Evolutionary conservation across 108 stramenopile genomes (phyloP).

Genomic region (Skeletonema marinoi): DNA sequence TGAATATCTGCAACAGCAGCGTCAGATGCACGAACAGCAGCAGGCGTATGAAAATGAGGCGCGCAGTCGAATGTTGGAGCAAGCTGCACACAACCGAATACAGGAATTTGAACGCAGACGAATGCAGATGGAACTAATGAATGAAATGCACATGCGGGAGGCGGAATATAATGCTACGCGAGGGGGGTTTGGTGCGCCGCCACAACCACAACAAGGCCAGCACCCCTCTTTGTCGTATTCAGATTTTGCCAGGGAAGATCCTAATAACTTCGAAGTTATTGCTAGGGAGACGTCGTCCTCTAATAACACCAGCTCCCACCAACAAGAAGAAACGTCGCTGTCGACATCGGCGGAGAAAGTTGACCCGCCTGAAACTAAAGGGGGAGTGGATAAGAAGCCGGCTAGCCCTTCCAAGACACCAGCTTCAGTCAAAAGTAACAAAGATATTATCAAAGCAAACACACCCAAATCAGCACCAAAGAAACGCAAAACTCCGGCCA

Average conservation of each 20-base stretch:
- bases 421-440: slow-evolving; percentile 9
- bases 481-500: slow-evolving; percentile 38
- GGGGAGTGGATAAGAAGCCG: background rate
- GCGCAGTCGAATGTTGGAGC: slow-evolving; percentile 31
- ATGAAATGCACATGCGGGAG: slow-evolving; percentile 40
- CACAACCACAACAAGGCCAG: background rate
- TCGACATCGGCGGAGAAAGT: background rate
- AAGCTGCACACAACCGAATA: slow-evolving; percentile 35
- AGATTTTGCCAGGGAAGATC: background rate
- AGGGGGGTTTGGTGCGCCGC: background rate
- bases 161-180: slow-evolving; percentile 12
- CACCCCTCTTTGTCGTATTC: background rate
- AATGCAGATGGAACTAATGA: slow-evolving; percentile 40
- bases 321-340: background rate
- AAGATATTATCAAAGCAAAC: slow-evolving; percentile 10
- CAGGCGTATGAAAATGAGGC: slow-evolving; percentile 30
- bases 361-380: background rate
- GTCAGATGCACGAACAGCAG: slow-evolving; percentile 30
- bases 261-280: background rate
- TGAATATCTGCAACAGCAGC: slow-evolving; percentile 40
- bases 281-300: background rate
- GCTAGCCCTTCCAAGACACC: background rate
- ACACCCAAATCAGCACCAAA: slow-evolving; percentile 15
- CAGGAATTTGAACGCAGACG: slow-evolving; percentile 35
- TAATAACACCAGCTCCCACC: background rate